Base-by-base conservation (phyloP, 164 flowering plant genomes). In the Tetracentron sinense region DNA sequence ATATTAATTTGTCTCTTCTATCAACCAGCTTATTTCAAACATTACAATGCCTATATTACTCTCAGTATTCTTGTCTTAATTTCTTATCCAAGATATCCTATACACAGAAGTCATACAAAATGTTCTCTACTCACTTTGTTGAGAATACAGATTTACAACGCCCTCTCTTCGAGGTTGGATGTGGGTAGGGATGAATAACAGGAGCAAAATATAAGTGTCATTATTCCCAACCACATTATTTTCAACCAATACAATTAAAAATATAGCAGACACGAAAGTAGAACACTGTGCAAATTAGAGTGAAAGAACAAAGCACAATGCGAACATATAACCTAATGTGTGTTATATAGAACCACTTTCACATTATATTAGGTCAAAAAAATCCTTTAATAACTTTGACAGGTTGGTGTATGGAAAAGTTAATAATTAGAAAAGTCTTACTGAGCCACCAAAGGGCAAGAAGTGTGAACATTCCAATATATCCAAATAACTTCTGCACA, bases 381-480 rank as follows among this genome's bases (percentile, higher is more conserved):
- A 48, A 25, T 55, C 20, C 10, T 30, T 1, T 2, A 21, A 55
- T 23, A 29, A 23, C 7, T 55, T 55, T 55, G 25, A 28, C 25
- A 23, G 33, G 16, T 10, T 38, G 44, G 14, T n/a, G 44, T 16
- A 38, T 3, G 44, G 44, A 38, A 38, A 38, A 38, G 1, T 51
- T n/a, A 22, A 21, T 11, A 20, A 51, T 17, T 55, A 5, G 28
- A 15, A 21, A 59, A 11, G 42, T 60, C 87, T 81, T 88, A 95
- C 99, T 92, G 51, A 95, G 89, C 99, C 99, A 95, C 99, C 99
- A 95, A 29, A 95, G 84, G 6, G 93, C 80, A 25, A 90, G 86
- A 51, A 95, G 88, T 33, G 97, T 92, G 70, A 90, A 92, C 44
- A 95, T 70, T 67, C 99, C 99, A 72, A 95, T 83, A 57, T 95